Conservation (phyloP, 495 filamentous ascomycete genomes). For the Copromyces sp. region DNA sequence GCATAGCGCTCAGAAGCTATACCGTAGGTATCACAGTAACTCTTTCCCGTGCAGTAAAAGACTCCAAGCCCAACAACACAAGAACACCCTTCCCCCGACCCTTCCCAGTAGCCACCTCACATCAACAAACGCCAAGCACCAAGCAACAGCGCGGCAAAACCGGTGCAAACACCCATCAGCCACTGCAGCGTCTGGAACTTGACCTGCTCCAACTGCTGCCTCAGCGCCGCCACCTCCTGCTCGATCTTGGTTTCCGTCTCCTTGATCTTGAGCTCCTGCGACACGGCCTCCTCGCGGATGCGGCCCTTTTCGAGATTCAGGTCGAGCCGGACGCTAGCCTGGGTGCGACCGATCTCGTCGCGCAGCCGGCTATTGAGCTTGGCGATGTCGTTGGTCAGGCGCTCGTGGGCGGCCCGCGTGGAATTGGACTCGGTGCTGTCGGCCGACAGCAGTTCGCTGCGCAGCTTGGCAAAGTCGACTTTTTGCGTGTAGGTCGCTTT, state of each 20-base stretch:
- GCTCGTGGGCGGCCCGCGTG: conserved; percentile 83
- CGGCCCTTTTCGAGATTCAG: conserved; percentile 94
- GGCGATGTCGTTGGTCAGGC: conserved; percentile 84
- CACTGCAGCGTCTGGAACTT: conserved; percentile 98
- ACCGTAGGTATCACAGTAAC: background rate
- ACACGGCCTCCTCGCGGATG: conserved; percentile 92
- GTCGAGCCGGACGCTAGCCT: conserved; percentile 83
- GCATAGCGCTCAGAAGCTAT: background rate
- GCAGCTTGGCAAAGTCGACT: conserved; percentile 98
- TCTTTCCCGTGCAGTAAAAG: background rate
- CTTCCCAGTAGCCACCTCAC: conserved; percentile 17
- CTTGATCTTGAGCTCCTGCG: conserved; percentile 96
- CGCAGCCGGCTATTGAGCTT: conserved; percentile 80
- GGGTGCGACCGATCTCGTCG: conserved; percentile 89
- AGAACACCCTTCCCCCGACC: background rate
- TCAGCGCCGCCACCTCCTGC: conserved; percentile 85
- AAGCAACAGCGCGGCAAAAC: conserved; percentile 82
- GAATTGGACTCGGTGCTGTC: conserved; percentile 85
- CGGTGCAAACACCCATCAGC: conserved; percentile 94
- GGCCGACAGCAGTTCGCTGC: conserved; percentile 81
- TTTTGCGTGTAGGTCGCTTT: conserved; percentile 93
- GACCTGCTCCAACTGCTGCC: conserved; percentile 89
- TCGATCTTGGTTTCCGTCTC: conserved; percentile 98
- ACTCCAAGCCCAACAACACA: background rate
- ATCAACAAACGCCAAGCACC: conserved; percentile 91